A percentile compares a stretch with the other conserved stretches of the same genome.
phyloP scores from a whole-genome alignment of 2,329 filamentous ascomycete species.

The Chaetoscypha palmicola region DNA sequence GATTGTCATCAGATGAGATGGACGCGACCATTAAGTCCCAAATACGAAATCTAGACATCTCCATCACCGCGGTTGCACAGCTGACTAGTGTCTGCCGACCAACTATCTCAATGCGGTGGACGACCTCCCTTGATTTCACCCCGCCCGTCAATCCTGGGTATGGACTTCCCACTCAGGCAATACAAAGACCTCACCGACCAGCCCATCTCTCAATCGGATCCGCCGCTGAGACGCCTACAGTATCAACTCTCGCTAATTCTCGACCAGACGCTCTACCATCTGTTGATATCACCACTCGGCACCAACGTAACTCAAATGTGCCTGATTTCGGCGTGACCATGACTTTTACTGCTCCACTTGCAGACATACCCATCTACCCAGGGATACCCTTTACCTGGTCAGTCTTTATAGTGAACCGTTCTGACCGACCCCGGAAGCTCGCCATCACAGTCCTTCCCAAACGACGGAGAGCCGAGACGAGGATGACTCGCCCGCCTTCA shows the following conservation, averaged over 20 bases:
- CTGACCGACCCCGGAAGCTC: constrained; percentile 55
- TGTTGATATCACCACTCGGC: constrained; percentile 44
- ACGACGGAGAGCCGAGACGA: constrained; percentile 51
- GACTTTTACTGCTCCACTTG: constrained; percentile 59
- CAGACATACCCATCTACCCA: constrained; percentile 51
- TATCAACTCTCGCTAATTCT: constrained; percentile 49
- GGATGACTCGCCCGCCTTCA: constrained; percentile 39
- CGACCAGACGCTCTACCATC: constrained; percentile 54
- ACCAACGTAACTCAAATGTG: constrained; percentile 37
- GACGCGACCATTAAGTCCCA: constrained; percentile 37
- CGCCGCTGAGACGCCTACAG: constrained; percentile 44
- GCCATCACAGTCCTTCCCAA: constrained; percentile 62
- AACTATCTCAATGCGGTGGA: constrained; percentile 59
- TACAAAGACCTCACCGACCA: constrained; percentile 54
- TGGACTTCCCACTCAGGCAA: constrained; percentile 48
- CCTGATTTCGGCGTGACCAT: constrained; percentile 66
- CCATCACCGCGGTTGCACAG: constrained; percentile 52
- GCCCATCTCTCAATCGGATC: constrained; percentile 57
- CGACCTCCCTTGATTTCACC: constrained; percentile 62
- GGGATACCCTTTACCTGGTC: constrained; percentile 66
- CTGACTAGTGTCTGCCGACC: constrained; percentile 54
- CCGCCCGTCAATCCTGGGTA: constrained; percentile 57
- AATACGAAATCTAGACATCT: constrained; percentile 49
- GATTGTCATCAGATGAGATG: constrained; percentile 43
- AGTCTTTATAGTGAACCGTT: constrained; percentile 70